phyloP scores from a whole-genome alignment of 2,329 filamentous ascomycete species.

The Exophiala oligosperma region DNA sequence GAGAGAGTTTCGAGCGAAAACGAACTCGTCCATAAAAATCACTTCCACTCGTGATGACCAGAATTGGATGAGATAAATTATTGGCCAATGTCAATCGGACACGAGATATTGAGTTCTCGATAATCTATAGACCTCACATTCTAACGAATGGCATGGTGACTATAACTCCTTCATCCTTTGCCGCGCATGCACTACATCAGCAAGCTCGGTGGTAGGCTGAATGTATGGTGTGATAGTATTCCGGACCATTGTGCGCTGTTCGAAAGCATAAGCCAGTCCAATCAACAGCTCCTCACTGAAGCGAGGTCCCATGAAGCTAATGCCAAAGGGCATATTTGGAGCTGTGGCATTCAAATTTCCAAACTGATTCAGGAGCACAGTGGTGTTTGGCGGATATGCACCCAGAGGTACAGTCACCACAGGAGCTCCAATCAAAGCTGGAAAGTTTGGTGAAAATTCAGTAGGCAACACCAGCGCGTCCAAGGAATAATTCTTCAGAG shows the following conservation, averaged over 20 bases:
- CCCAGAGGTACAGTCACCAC: conserved; percentile 66
- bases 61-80: no score
- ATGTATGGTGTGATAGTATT: conserved; percentile 28
- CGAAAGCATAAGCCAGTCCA: conserved; percentile 67
- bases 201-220: conserved; percentile 24
- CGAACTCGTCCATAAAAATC: no score
- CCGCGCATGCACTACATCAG: conserved; percentile 24
- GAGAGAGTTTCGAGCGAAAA: no score
- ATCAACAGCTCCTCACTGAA: conserved; percentile 65
- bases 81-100: no score
- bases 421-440: conserved; percentile 60
- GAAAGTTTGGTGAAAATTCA: conserved; percentile 46
- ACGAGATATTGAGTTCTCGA: no score
- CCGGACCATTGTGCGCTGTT: conserved; percentile 58
- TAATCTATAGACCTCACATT: neutral
- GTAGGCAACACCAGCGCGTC: conserved; percentile 65
- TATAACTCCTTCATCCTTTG: neutral
- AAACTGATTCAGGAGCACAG: conserved; percentile 46
- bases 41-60: no score
- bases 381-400: conserved; percentile 51
- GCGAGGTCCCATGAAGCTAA: conserved; percentile 61
- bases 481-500: conserved; percentile 56
- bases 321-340: conserved; percentile 61
- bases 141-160: no score
- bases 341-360: conserved; percentile 55